Base-by-base conservation (phyloP, 2,329 filamentous ascomycete genomes). In the Paraconiothyrium brasiliense region DNA sequence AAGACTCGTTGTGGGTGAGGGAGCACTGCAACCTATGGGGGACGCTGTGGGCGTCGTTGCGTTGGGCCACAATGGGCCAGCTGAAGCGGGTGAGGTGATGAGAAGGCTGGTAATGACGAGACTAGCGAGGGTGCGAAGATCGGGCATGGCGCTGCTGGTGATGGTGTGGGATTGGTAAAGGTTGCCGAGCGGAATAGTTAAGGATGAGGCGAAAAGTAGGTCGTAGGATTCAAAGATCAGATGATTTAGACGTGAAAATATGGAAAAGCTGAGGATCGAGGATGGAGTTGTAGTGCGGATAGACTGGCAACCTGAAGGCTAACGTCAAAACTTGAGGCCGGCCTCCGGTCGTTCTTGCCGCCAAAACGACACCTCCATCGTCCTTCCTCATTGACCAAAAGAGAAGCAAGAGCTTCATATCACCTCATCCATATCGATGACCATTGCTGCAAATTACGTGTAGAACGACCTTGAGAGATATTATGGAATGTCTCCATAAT, bases 41-140 rank as follows among this genome's bases (percentile, higher is more conserved):
- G 4, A 6, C 16, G 39, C 39, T 16, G 52, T 2, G 27, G 34
- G 22, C n/a, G 14, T 24, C 9, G 54, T 56, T 27, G 34, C 24
- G 47, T 57, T 57, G 43, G 54, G 30, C 30, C 24, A 56, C 7
- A n/a, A 32, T 24, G 54, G 54, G 11, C 3, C 20, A 10, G 30
- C 41, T 37, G 43, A 16, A 48, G 54, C 27, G 30, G 41, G 30
- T 8, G 43, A 27, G 30, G 27, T 16, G 54, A 56, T 30, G 30
- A 56, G 41, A 20, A 46, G 8, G 27, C 27, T 30, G 41, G 27
- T 48, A 11, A 32, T n/a, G 39, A 56, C 27, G 1, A 56, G 54
- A 30, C 9, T 27, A 2, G 37, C 54, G 9, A 56, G 54, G 30
- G 41, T n/a, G 20, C 24, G 20, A 30, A 47, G 32, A 43, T 20